Evolutionary conservation across 75 land plant genomes (phyloP).

Genomic region (Cryptomeria japonica): DNA sequence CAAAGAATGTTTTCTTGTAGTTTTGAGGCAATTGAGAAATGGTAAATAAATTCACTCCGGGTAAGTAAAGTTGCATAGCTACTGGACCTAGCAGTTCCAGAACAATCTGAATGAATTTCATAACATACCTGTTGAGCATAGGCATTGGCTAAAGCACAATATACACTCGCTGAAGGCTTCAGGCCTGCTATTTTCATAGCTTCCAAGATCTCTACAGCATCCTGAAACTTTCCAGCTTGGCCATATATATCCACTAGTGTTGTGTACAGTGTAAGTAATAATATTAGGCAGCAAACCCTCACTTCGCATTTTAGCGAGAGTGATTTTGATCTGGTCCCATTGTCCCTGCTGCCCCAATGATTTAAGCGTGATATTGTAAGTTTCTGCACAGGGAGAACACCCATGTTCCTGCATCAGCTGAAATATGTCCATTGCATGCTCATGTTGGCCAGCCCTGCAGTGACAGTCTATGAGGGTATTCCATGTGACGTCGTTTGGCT

Average conservation of each 20-base stretch:
- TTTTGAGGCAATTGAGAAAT: not conserved
- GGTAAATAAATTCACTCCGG: not conserved
- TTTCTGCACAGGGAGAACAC: slow-evolving; percentile 61
- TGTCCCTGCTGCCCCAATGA: slow-evolving; percentile 68
- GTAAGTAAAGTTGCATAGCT: not conserved
- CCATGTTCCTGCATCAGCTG: slow-evolving; percentile 68
- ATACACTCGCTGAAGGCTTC: slow-evolving; percentile 82
- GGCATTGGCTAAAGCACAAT: slow-evolving; percentile 93
- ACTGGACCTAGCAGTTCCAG: not conserved
- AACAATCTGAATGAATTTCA: slow-evolving; percentile 6
- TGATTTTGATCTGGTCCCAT: slow-evolving; percentile 63
- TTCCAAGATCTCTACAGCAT: slow-evolving; percentile 84
- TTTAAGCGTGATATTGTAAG: slow-evolving; percentile 87
- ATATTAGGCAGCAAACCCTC: slow-evolving; percentile 74
- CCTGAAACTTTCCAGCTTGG: slow-evolving; percentile 74
- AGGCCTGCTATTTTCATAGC: slow-evolving; percentile 72
- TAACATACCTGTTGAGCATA: slow-evolving; percentile 86
- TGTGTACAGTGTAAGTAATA: slow-evolving; percentile 66
- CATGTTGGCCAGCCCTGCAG: slow-evolving; percentile 52
- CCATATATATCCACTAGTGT: slow-evolving; percentile 91
- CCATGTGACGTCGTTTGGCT: slow-evolving; percentile 85
- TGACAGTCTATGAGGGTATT: slow-evolving; percentile 88
- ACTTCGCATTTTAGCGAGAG: slow-evolving; percentile 69
- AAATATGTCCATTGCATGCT: slow-evolving; percentile 57
- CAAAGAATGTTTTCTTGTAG: not conserved